Base-by-base conservation (phyloP, 1,284 basidiomycete genomes). In the Fomitopsis palustris region DNA sequence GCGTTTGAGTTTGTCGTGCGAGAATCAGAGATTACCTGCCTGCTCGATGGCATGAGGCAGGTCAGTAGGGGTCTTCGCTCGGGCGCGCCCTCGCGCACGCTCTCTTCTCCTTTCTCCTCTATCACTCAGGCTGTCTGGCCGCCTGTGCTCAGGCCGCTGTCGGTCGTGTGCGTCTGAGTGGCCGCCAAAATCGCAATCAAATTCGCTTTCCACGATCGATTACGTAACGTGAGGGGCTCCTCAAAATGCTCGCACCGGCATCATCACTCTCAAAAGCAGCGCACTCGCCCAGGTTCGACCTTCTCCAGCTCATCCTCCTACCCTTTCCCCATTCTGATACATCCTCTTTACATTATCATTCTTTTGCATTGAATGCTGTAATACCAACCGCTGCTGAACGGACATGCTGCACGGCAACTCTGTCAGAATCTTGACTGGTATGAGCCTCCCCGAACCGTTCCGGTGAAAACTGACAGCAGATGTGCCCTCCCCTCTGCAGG, bases 381-480 rank as follows among this genome's bases (percentile, higher is more conserved):
- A 72, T 69, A 69, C 67, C 69, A 43, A 67, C 10, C 29, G 25
- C 45, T 37, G 35, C 64, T 70, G 69, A 65, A 71, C 65, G 68
- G 64, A 45, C 37, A 92, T 92, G 90, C 84, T 93, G 70, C 90
- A 93, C 80, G 95, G 92, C 74, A 98, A 96, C 76, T 92, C 92
- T 62, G 93, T 98, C 78, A 88, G 92, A 77, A 85, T 98, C 67
- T 82, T 98, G 65, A 87, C 96, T 70, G 96, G 95, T 93, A 67
- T 69, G 88, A 57, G 47, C 38, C 51, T 31, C 61, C 55, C 38
- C 55, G 23, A 37, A 31, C 12, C 52, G n/a, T 5, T 25, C n/a
- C 45, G 62, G 58, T 47, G 45, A 14, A 47, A 29, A 29, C 56
- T 67, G 61, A 58, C 66, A 35, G 61, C 55, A 41, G 53, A 21